Evolutionary conservation across 352 stramenopile species (phyloP).

Genomic region (Stramenopiles sp.): DNA sequence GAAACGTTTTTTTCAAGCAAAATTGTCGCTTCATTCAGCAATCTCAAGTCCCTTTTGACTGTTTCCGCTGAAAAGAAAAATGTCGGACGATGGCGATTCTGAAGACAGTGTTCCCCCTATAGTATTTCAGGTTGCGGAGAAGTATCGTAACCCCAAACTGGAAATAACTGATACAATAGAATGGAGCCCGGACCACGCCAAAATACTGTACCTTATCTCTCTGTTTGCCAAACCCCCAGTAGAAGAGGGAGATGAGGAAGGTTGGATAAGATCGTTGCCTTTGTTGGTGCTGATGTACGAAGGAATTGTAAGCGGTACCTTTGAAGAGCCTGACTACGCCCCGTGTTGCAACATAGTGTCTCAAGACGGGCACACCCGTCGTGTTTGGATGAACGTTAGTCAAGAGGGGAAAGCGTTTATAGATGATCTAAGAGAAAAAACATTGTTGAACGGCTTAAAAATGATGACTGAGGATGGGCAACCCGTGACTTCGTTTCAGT

Average conservation of each 20-base stretch:
- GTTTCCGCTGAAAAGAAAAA: too few species aligned
- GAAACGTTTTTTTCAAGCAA: too few species aligned
- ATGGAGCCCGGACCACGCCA: neutral
- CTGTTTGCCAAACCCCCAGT: neutral
- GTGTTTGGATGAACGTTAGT: conserved; percentile 41
- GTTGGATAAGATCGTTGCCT: neutral
- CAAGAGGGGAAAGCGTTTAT: conserved; percentile 41
- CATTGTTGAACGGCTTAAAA: conserved; percentile 38
- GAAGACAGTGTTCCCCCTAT: neutral
- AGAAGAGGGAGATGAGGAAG: neutral
- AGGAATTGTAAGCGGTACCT: conserved; percentile 32
- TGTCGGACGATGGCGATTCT: conserved; percentile 1
- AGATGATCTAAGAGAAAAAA: conserved; percentile 35
- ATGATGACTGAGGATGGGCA: conserved; percentile 39
- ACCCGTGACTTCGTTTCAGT: conserved; percentile 37
- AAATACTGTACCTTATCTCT: neutral
- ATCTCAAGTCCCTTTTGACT: too few species aligned
- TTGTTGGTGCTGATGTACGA: conserved; percentile 28
- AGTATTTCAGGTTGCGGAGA: neutral
- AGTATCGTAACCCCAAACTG: neutral
- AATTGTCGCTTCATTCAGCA: too few species aligned
- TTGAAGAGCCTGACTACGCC: conserved; percentile 42
- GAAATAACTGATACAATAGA: neutral
- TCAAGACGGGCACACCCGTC: conserved; percentile 31
- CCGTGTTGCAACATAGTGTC: conserved; percentile 33